A percentile compares a stretch with the other conserved stretches of the same genome.
phyloP scores from a whole-genome alignment of 2,329 filamentous ascomycete species.

The Sporothrix globosa region DNA sequence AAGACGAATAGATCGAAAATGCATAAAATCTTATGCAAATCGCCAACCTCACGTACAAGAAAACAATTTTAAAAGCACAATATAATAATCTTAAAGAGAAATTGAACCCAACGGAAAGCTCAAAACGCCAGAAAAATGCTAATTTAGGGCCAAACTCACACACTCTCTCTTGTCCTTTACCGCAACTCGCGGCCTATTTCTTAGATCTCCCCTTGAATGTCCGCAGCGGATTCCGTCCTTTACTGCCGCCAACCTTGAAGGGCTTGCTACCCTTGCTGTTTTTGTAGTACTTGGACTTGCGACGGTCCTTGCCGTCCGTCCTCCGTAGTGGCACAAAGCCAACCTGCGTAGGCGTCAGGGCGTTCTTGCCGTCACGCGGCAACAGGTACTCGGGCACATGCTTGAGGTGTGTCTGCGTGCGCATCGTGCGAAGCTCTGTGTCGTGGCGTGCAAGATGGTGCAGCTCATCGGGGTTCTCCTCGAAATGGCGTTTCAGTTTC shows the following conservation, averaged over 20 bases:
- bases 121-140: constrained; percentile 25
- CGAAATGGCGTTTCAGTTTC: constrained; percentile 92
- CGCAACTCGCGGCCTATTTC: neutral
- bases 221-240: constrained; percentile 35
- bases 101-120: neutral
- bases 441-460: constrained; percentile 82
- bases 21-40: neutral
- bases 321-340: constrained; percentile 75
- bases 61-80: neutral
- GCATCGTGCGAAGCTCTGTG: constrained; percentile 78
- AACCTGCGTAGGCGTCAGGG: constrained; percentile 65
- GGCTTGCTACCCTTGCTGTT: constrained; percentile 52
- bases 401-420: constrained; percentile 86
- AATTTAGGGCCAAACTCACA: neutral
- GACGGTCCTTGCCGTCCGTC: constrained; percentile 55
- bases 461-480: constrained; percentile 91
- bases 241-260: constrained; percentile 27
- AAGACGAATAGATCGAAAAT: no score
- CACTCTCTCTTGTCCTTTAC: neutral
- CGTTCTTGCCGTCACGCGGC: constrained; percentile 73
- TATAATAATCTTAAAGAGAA: neutral
- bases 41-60: neutral
- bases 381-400: constrained; percentile 94
- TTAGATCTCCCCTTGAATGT: constrained; percentile 35
- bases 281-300: constrained; percentile 53